Base-by-base conservation (phyloP, 495 filamentous ascomycete species). In the Annulohypoxylon moriforme region DNA sequence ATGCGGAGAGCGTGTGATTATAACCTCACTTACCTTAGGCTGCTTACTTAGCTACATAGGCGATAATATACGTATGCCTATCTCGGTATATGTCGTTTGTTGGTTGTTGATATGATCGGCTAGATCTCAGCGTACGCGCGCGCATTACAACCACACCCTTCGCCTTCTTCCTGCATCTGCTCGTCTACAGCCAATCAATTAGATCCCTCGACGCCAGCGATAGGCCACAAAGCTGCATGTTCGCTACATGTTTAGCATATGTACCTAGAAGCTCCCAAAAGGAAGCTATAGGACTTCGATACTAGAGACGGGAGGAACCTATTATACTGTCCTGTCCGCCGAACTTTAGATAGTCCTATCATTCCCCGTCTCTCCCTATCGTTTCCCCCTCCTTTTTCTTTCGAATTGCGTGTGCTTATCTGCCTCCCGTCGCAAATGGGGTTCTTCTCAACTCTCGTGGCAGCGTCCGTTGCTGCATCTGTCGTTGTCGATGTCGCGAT, bases 341-440 rank as follows among this genome's bases (percentile, higher is more conserved):
- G 6, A 38, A 18, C 29, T 57, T 31, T 55, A 27, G 27, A n/a
- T 55, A 20, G 27, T 11, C n/a, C 27, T 27, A 22, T 18, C 33
- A 16, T 34, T 9, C 8, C 27, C 14, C 49, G n/a, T 33, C 34
- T 34, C 46, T 20, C 22, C n/a, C n/a, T n/a, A n/a, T n/a, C 40
- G 10, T 52, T 13, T 9, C 46, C 9, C 11, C 46, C 20, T 24
- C 20, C 9, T 4, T 18, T 3, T 22, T 2, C 59, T 27, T 27
- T 13, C 16, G n/a, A 36, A 29, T 5, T 57, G 55, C 13, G 11
- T 9, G 25, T 59, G 33, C 33, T 22, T 52, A 38, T 38, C 13
- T 20, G 14, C 4, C 27, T 1, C 36, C 25, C 31, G 38, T 42
- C 64, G 61, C 38, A 49, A 77, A 77, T 76, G 76, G 68, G 65